Conservation (phyloP, 441 rosid genomes). For the Melastoma candidum region DNA sequence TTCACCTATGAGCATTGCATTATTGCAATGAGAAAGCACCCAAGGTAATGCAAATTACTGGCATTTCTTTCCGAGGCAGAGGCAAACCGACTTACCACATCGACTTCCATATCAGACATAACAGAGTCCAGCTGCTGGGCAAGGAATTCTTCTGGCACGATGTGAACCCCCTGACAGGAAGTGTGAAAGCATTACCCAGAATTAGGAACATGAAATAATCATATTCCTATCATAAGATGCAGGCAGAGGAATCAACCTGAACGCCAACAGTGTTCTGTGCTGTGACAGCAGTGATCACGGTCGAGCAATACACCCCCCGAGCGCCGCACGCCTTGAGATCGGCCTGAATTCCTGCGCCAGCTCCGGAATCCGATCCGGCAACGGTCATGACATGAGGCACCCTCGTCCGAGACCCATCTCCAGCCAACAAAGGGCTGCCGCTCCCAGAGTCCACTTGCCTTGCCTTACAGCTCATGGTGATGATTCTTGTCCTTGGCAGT, state of each 20-base stretch:
- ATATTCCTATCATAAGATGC: no score
- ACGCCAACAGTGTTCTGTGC: slow-evolving; percentile 93
- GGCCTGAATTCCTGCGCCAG: slow-evolving; percentile 92
- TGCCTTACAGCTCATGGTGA: slow-evolving; percentile 5
- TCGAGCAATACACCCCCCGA: slow-evolving; percentile 80
- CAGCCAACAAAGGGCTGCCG: slow-evolving; percentile 5
- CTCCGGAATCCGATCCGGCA: slow-evolving; percentile 94
- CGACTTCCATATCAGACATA: slow-evolving; percentile 69
- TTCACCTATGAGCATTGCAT: slow-evolving; percentile 49
- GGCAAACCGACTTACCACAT: slow-evolving; percentile 36
- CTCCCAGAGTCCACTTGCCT: slow-evolving; percentile 16
- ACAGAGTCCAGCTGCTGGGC: slow-evolving; percentile 56
- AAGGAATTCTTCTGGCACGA: slow-evolving; percentile 41
- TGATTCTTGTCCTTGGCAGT: no score
- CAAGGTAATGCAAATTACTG: not conserved
- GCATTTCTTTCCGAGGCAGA: not conserved
- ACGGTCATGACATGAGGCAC: slow-evolving; percentile 73
- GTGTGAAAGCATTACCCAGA: no score
- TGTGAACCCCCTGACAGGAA: slow-evolving; percentile 32
- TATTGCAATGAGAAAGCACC: not conserved
- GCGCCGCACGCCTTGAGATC: slow-evolving; percentile 90
- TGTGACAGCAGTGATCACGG: slow-evolving; percentile 82
- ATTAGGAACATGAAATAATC: no score
- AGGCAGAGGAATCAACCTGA: slow-evolving; percentile 29
- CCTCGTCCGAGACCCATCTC: slow-evolving; percentile 17